Evolutionary conservation across 148 eudicot species (phyloP).

Genomic region (Chenopodium quinoa): DNA sequence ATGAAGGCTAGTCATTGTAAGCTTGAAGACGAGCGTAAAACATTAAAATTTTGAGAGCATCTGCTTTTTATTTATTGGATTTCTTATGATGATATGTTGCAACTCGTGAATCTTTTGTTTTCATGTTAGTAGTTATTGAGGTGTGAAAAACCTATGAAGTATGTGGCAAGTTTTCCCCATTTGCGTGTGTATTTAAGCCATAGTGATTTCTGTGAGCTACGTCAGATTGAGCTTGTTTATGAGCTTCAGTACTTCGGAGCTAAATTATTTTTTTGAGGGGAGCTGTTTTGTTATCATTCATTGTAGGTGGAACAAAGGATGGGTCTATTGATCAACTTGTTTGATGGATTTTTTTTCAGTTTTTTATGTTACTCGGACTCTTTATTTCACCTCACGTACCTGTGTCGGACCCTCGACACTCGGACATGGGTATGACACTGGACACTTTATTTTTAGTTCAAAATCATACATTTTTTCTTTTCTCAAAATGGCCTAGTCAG

Average conservation of each 20-base stretch:
- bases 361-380: neutral
- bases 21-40: neutral
- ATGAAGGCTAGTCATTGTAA: neutral
- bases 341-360: neutral
- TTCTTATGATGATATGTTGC: neutral
- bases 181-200: neutral
- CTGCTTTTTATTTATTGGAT: neutral
- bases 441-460: too few species aligned
- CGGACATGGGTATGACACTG: too few species aligned
- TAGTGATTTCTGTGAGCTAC: neutral
- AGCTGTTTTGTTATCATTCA: neutral
- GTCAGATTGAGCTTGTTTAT: neutral
- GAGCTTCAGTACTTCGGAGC: neutral
- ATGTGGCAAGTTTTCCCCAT: neutral
- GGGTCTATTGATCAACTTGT: neutral
- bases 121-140: neutral
- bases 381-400: too few species aligned
- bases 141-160: neutral
- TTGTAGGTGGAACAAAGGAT: neutral
- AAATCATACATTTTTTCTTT: too few species aligned
- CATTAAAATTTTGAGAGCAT: neutral
- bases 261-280: neutral
- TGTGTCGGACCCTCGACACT: too few species aligned
- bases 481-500: too few species aligned
- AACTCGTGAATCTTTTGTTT: neutral